phyloP scores from a whole-genome alignment of 345 rosid genomes.

The Salix caprea region DNA sequence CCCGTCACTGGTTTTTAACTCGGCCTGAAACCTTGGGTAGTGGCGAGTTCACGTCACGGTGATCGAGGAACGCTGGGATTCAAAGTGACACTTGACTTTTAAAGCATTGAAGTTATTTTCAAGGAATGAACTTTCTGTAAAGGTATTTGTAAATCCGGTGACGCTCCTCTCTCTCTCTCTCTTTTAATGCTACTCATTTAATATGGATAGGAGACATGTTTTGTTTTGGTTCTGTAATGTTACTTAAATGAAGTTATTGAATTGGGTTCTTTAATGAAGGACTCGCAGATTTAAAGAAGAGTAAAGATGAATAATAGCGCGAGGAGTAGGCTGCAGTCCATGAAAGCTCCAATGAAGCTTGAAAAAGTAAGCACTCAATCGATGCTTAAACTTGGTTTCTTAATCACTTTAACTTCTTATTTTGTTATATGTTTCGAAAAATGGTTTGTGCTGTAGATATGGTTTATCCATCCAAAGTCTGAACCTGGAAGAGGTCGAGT shows the following conservation, averaged over 20 bases:
- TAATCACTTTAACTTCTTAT: background rate
- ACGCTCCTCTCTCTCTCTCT: slow-evolving; percentile 4
- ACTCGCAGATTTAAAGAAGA: slow-evolving; percentile 12
- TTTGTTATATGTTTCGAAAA: slow-evolving; percentile 14
- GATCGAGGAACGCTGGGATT: slow-evolving; percentile 7
- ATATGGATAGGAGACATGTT: background rate
- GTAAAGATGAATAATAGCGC: slow-evolving; percentile 35
- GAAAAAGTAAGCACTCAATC: slow-evolving; percentile 39
- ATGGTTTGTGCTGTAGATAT: slow-evolving; percentile 18
- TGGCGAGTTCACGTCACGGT: slow-evolving; percentile 5
- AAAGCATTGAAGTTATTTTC: slow-evolving; percentile 14
- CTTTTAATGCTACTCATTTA: background rate
- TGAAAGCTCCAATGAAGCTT: slow-evolving; percentile 33
- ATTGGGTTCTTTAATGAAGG: background rate
- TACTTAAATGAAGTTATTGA: background rate
- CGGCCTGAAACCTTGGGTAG: slow-evolving; percentile 1
- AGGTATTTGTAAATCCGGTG: slow-evolving; percentile 14
- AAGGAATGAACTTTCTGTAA: slow-evolving; percentile 22
- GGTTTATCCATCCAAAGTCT: background rate
- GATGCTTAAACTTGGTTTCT: slow-evolving; percentile 17
- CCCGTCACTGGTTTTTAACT: slow-evolving; percentile 1
- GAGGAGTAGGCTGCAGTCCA: slow-evolving; percentile 27
- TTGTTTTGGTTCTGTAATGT: background rate
- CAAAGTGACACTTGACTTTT: background rate
- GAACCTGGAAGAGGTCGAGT: background rate